These are phyloP conservation scores for Aspergillus sparsus DNA, from an alignment of 495 filamentous ascomycete species.

Conservation along the genomic window DNA sequence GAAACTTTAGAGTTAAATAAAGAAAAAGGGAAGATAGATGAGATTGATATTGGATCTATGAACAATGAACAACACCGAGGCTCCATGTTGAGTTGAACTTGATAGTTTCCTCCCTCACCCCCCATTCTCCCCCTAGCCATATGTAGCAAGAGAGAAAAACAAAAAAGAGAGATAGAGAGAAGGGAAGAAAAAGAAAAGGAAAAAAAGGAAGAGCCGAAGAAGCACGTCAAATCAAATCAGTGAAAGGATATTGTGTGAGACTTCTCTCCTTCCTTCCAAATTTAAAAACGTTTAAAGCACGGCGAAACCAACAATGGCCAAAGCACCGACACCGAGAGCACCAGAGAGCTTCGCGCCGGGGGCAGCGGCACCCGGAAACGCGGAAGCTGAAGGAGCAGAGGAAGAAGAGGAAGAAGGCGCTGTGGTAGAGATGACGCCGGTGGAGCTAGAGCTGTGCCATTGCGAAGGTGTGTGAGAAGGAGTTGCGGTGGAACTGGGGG, in stretches of 20 bases:
- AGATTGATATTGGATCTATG: too few relatives aligned
- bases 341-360: slow-evolving; percentile 37
- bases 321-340: slow-evolving; percentile 38
- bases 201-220: background rate
- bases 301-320: slow-evolving; percentile 47
- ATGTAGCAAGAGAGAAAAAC: background rate
- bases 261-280: too few relatives aligned
- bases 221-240: background rate
- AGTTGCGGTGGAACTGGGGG: slow-evolving; percentile 7
- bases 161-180: background rate
- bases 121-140: background rate
- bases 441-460: slow-evolving; percentile 27
- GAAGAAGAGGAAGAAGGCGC: slow-evolving; percentile 24
- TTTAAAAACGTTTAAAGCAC: slow-evolving; percentile 35
- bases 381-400: slow-evolving; percentile 24
- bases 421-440: slow-evolving; percentile 21
- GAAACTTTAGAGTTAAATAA: too few relatives aligned
- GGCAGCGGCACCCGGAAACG: slow-evolving; percentile 33
- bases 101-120: too few relatives aligned
- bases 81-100: too few relatives aligned
- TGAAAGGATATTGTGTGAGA: too few relatives aligned
- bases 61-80: too few relatives aligned
- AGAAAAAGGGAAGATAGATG: too few relatives aligned
- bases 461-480: slow-evolving; percentile 25
- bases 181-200: background rate